phyloP scores from a whole-genome alignment of 2,329 filamentous ascomycete genomes.

The Colletotrichum truncatum region DNA sequence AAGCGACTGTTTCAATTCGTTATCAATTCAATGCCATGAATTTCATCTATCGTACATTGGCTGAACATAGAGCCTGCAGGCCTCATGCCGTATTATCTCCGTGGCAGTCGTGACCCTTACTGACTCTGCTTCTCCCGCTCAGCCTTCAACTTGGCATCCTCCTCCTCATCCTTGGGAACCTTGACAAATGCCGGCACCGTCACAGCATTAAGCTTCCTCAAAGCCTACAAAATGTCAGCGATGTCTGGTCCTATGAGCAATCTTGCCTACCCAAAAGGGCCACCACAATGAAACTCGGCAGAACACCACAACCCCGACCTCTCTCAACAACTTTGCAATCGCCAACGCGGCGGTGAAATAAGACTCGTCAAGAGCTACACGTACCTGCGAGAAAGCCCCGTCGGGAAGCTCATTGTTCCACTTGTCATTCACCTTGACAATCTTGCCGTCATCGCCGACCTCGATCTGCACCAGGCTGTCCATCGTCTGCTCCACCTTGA shows the following conservation, averaged over 20 bases:
- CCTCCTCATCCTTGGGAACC: slow-evolving; percentile 45
- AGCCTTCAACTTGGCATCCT: slow-evolving; percentile 42
- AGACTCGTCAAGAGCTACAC: slow-evolving; percentile 28
- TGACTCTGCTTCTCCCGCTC: slow-evolving; percentile 35
- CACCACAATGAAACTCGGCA: slow-evolving; percentile 34
- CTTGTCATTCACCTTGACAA: slow-evolving; percentile 45
- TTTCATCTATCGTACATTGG: too few species aligned
- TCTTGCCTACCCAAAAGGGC: slow-evolving; percentile 29
- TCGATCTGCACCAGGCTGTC: slow-evolving; percentile 42
- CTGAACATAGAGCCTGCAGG: too few species aligned
- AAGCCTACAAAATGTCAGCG: slow-evolving; percentile 35
- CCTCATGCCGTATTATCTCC: background rate
- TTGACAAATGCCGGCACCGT: slow-evolving; percentile 44
- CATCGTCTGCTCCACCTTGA: slow-evolving; percentile 43
- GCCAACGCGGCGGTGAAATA: background rate
- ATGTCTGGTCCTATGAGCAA: background rate
- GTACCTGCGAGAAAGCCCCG: slow-evolving; percentile 43
- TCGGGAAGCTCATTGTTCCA: slow-evolving; percentile 48
- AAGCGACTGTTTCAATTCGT: too few species aligned
- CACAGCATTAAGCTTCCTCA: slow-evolving; percentile 47
- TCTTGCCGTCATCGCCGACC: slow-evolving; percentile 43
- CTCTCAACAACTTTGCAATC: background rate
- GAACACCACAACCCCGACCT: slow-evolving; percentile 13
- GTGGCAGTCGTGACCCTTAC: background rate
- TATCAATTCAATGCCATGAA: too few species aligned